These are phyloP conservation scores for Auriscalpium orientale DNA, from an alignment of 768 basidiomycete genomes.

Conservation along the genomic window DNA sequence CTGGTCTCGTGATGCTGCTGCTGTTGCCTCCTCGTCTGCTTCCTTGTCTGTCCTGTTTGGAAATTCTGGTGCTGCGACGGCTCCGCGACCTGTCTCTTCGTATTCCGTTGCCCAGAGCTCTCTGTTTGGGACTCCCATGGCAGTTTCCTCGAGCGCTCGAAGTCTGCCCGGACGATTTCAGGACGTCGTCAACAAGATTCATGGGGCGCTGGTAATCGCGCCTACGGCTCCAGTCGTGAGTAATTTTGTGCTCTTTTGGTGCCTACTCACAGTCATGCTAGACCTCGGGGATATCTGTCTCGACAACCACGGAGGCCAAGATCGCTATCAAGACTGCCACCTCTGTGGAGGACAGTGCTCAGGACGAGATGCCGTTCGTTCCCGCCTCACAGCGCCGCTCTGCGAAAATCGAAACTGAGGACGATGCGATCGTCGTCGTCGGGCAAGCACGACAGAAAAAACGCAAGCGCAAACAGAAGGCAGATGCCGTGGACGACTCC, in stretches of 20 bases:
- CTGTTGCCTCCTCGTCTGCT: background rate
- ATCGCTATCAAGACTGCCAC: conserved; percentile 8
- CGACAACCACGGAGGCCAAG: background rate
- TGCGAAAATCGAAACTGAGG: conserved; percentile 26
- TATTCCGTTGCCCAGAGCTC: conserved; percentile 31
- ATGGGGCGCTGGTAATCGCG: conserved; percentile 53
- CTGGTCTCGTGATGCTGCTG: conserved; percentile 1
- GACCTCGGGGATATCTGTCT: too few species aligned
- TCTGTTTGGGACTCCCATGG: conserved; percentile 28
- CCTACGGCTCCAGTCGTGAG: conserved; percentile 35
- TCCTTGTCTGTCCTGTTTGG: conserved; percentile 17
- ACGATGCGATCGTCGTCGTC: conserved; percentile 67
- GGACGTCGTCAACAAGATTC: conserved; percentile 57
- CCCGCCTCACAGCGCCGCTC: conserved; percentile 52
- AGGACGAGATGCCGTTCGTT: conserved; percentile 72
- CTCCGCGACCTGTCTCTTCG: background rate
- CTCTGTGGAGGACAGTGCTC: conserved; percentile 26
- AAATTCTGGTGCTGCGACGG: background rate
- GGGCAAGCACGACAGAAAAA: conserved; percentile 60
- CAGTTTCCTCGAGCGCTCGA: background rate
- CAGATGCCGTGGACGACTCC: conserved; percentile 12
- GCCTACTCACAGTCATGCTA: too few species aligned
- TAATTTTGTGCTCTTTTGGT: too few species aligned
- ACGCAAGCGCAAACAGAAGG: conserved; percentile 44
- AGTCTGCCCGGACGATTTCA: conserved; percentile 31